A percentile compares a stretch with the other conserved stretches of the same genome.
Conservation (phyloP, 192 early-diverging fungal species). For the Coemansia sp. region DNA sequence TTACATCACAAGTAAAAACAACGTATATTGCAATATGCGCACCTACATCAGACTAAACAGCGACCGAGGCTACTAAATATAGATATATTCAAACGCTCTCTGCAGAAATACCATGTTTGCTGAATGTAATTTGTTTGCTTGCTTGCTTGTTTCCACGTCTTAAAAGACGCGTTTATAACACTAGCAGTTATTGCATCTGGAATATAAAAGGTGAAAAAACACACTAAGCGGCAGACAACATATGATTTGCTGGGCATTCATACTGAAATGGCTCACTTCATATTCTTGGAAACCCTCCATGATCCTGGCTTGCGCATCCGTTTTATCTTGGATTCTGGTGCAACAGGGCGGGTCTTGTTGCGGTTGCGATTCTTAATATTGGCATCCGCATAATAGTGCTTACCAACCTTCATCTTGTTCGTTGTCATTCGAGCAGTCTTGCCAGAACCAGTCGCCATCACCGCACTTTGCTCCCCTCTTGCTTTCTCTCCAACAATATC, state of each 20-base stretch:
- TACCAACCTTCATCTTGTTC: constrained; percentile 89
- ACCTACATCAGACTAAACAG: too few species aligned
- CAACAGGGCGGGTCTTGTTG: constrained; percentile 74
- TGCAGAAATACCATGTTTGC: too few species aligned
- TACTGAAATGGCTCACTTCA: background rate
- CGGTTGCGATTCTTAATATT: constrained; percentile 97
- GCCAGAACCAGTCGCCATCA: constrained; percentile 28
- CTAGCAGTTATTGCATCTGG: too few species aligned
- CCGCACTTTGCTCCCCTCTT: background rate
- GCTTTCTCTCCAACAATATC: constrained; percentile 19
- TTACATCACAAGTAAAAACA: too few species aligned
- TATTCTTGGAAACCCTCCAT: constrained; percentile 46
- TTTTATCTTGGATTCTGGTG: constrained; percentile 55
- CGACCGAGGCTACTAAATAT: too few species aligned
- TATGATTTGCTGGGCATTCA: background rate
- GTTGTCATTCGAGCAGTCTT: constrained; percentile 85
- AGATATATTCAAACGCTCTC: too few species aligned
- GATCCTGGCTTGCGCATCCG: constrained; percentile 53
- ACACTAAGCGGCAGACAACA: background rate
- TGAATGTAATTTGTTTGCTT: too few species aligned
- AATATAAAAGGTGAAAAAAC: too few species aligned
- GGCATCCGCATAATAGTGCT: constrained; percentile 87
- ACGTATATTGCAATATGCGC: too few species aligned
- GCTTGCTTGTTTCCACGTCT: too few species aligned
- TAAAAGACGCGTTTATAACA: too few species aligned